Percentiles rank a stretch among this genome's conserved stretches.
Evolutionary conservation across 192 early-diverging fungal genomes (phyloP).

Genomic region (Chytriomyces confervae): DNA sequence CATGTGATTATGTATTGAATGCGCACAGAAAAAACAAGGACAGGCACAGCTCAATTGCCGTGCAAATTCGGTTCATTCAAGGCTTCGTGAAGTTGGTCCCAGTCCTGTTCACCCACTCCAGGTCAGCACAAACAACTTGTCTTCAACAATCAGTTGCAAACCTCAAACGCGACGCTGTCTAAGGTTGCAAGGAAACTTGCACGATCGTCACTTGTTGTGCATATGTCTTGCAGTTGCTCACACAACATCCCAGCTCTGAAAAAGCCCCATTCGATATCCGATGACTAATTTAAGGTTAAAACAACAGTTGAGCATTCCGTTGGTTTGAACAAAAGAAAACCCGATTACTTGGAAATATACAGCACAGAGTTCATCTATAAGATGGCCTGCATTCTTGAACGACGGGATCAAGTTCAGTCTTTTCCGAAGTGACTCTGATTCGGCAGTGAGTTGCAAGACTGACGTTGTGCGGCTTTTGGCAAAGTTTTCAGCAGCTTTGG

Average conservation of each 20-base stretch:
- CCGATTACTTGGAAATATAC: background rate
- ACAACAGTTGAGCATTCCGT: background rate
- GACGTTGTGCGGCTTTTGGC: background rate
- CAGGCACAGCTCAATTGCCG: no score
- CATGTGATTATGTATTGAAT: no score
- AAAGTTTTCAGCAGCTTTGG: background rate
- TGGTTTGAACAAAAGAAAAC: background rate
- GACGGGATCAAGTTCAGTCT: background rate
- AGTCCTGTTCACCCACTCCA: no score
- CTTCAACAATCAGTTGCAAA: no score
- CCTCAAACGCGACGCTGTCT: background rate
- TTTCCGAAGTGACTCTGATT: no score
- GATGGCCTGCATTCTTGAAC: background rate
- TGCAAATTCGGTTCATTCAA: no score
- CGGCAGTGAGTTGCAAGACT: no score
- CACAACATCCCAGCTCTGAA: background rate
- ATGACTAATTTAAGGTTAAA: background rate
- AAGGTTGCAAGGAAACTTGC: background rate
- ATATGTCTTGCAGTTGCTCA: background rate
- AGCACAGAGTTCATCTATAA: background rate
- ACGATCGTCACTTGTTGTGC: background rate
- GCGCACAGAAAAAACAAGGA: no score
- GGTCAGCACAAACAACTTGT: no score
- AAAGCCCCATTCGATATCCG: background rate
- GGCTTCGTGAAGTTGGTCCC: no score